A percentile compares a stretch with the other conserved stretches of the same genome.
Evolutionary conservation across 2,329 filamentous ascomycete species (phyloP).

Genomic region (Knufia petricola): DNA sequence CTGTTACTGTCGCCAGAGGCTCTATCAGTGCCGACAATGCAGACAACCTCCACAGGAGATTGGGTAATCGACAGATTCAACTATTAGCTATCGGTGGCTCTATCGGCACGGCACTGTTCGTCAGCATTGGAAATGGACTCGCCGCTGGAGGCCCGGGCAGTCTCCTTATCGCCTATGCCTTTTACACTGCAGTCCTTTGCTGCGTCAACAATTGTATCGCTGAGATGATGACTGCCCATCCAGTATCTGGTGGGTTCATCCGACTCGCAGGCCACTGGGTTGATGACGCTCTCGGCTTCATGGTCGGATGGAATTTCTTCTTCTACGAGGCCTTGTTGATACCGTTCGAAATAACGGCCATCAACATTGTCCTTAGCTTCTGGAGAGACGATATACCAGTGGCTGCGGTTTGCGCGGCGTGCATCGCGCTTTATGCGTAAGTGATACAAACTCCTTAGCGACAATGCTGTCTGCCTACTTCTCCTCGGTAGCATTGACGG

Average conservation of each 20-base stretch:
- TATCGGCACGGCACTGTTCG: constrained; percentile 32
- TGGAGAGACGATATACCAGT: constrained; percentile 32
- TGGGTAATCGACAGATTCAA: constrained; percentile 45
- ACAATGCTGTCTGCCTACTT: not conserved
- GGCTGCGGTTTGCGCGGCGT: constrained; percentile 29
- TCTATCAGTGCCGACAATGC: not conserved
- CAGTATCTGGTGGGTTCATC: constrained; percentile 34
- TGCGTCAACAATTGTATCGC: constrained; percentile 32
- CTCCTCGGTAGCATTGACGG: not conserved
- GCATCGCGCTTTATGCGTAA: constrained; percentile 32
- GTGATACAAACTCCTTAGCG: not conserved
- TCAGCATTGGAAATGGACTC: constrained; percentile 31
- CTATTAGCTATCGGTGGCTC: constrained; percentile 39
- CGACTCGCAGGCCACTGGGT: constrained; percentile 35
- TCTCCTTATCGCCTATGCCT: constrained; percentile 30
- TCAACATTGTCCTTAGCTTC: constrained; percentile 32
- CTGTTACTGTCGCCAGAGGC: not conserved
- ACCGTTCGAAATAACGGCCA: constrained; percentile 34
- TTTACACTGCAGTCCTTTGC: constrained; percentile 25
- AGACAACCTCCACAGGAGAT: not conserved
- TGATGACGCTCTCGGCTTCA: constrained; percentile 36
- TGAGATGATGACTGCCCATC: constrained; percentile 37
- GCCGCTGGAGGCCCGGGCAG: constrained; percentile 26
- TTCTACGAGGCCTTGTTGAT: constrained; percentile 32
- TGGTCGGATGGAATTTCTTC: constrained; percentile 37